Base-by-base conservation (phyloP, 2,329 filamentous ascomycete species). In the Chaetomium olivaceum region DNA sequence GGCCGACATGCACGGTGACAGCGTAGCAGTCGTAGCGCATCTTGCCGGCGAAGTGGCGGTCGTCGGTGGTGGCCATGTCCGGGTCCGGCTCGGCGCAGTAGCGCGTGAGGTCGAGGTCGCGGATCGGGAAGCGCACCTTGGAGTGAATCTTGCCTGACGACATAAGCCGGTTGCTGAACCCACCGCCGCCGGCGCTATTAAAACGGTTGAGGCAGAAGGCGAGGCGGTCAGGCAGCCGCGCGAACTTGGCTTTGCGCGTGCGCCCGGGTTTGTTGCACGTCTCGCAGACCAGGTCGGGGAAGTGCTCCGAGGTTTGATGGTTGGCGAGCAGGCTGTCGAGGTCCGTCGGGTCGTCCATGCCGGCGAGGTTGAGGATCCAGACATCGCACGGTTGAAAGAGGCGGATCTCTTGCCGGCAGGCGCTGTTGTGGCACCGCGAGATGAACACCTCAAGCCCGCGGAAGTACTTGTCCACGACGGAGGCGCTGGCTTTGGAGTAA, bases 11-110 rank as follows among this genome's bases (percentile, higher is more conserved):
- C 68, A 91, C 83, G 62, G 96, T 86, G 7, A 97, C 90, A 2
- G 89, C 94, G 75, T 96, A 97, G 61, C 91, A 89, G 74, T 96
- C 90, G 76, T 97, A 99, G 5, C 82, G 80, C 73, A 91, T 92
- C 0, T 91, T 89, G 0, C 77, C 78, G 2, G 73, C 71, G 64
- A 84, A 82, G 16, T 79, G 78, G 11, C 72, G 76, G 64, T 81
- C 80, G 66, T 77, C 71, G 6, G 74, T 76, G 19, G 71, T 74
- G 33, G 70, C 67, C 43, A 67, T 64, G 62, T 71, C 67, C 64
- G 65, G 64, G 64, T 71, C 71, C 23, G 67, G 59, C 21, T 70
- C 64, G 66, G 80, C 75, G 67, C 79, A 81, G 71, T 78, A 82
- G 6, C 75, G 77, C 9, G 77, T 80, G 31, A 87, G 76, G 72